These are phyloP conservation scores for Penicillium simplicissimum DNA, from an alignment of 495 filamentous ascomycete species.

Conservation along the genomic window DNA sequence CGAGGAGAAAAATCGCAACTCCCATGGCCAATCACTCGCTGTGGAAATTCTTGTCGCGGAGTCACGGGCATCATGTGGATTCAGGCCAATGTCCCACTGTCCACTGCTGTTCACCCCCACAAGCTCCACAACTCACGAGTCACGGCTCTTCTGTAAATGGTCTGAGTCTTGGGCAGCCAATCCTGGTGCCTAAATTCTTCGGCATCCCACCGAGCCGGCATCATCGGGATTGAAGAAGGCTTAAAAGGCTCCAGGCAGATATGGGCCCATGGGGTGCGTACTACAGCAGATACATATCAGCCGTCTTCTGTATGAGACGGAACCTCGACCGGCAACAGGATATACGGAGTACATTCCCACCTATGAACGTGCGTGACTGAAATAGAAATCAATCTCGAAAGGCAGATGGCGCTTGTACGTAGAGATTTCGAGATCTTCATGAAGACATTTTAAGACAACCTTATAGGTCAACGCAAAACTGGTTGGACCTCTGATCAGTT, in stretches of 20 bases:
- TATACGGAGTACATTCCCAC: background rate
- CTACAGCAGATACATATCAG: background rate
- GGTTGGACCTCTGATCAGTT: conserved; percentile 3
- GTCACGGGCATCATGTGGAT: background rate
- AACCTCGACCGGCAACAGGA: background rate
- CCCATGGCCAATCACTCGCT: background rate
- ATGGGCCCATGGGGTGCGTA: too few relatives aligned
- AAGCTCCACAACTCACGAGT: too few relatives aligned
- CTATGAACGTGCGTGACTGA: background rate
- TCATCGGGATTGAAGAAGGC: background rate
- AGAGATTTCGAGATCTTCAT: background rate
- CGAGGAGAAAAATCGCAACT: background rate
- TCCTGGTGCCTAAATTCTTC: conserved; percentile 1
- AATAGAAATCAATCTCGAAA: background rate
- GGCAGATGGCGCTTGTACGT: background rate
- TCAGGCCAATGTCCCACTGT: too few relatives aligned
- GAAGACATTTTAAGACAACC: background rate
- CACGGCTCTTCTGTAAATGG: background rate
- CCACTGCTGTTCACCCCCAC: background rate
- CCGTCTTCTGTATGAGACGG: background rate
- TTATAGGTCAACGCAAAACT: background rate
- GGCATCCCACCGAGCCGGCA: background rate
- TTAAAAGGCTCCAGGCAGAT: background rate
- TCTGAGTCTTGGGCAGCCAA: conserved; percentile 8
- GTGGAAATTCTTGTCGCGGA: background rate